Evolutionary conservation across 441 rosid genomes (phyloP).

Genomic region (Bruguiera hainesii): DNA sequence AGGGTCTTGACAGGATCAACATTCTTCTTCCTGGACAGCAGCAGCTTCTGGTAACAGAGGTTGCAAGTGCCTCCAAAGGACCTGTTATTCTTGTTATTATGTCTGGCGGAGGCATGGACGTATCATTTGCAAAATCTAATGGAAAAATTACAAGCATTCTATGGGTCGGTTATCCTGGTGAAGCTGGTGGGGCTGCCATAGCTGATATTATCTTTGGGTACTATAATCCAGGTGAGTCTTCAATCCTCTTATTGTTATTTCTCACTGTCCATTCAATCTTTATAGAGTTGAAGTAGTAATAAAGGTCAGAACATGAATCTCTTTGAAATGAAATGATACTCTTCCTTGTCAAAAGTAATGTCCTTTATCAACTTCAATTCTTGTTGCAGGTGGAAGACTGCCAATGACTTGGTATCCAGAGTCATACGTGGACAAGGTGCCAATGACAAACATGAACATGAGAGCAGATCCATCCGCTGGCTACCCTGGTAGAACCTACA

Average conservation of each 20-base stretch:
- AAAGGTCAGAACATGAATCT: too few relatives aligned
- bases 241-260: not conserved
- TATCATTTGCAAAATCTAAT: conserved; percentile 58
- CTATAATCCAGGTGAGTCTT: conserved; percentile 64
- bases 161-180: conserved; percentile 93
- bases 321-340: not conserved
- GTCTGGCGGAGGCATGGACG: conserved; percentile 88
- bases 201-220: conserved; percentile 74
- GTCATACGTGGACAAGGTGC: conserved; percentile 63
- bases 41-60: conserved; percentile 49
- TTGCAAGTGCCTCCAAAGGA: conserved; percentile 69
- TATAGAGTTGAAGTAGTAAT: too few relatives aligned
- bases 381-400: conserved; percentile 59
- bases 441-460: conserved; percentile 98
- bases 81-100: conserved; percentile 77
- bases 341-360: not conserved
- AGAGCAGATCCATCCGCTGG: conserved; percentile 70
- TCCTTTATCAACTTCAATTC: not conserved
- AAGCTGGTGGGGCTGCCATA: conserved; percentile 88
- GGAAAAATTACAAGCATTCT: conserved; percentile 58
- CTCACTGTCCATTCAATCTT: not conserved
- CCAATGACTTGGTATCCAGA: conserved; percentile 99
- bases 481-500: conserved; percentile 83
- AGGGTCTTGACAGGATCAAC: conserved; percentile 49
- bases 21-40: conserved; percentile 77